phyloP scores from a whole-genome alignment of 306 rosid species.

The Corylus avellana region DNA sequence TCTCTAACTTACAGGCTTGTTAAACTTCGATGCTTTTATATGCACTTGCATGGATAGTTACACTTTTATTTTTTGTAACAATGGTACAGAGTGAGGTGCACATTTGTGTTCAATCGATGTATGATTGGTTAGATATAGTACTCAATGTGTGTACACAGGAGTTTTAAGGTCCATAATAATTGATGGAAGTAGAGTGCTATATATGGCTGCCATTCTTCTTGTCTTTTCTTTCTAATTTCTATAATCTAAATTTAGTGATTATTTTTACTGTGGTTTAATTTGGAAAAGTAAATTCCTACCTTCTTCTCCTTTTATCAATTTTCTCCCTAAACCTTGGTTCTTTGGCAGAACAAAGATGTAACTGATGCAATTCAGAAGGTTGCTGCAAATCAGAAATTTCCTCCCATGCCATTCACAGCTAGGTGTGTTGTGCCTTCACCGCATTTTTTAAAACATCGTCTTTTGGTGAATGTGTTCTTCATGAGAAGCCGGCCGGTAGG shows the following conservation, averaged over 20 bases:
- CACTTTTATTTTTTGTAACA: no score
- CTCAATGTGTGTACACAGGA: no score
- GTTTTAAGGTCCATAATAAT: no score
- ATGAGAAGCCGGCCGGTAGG: slow-evolving; percentile 79
- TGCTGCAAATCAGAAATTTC: slow-evolving; percentile 81
- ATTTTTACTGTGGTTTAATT: not conserved
- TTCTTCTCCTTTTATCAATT: not conserved
- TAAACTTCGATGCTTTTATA: no score
- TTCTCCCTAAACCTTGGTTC: not conserved
- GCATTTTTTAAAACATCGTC: no score
- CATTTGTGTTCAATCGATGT: no score
- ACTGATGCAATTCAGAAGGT: slow-evolving; percentile 94
- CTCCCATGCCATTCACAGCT: slow-evolving; percentile 70
- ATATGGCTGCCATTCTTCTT: not conserved
- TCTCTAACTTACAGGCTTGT: no score
- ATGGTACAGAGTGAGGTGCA: no score
- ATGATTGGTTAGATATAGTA: no score
- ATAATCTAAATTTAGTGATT: not conserved
- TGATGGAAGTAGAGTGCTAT: not conserved
- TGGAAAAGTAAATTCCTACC: no score
- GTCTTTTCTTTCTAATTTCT: not conserved
- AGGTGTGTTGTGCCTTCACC: slow-evolving; percentile 43
- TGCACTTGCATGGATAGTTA: no score
- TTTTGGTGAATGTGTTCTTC: slow-evolving; percentile 69
- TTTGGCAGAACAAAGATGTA: slow-evolving; percentile 83